These are phyloP conservation scores for Wickerhamomyces sydowiorum DNA, from an alignment of 805 yeast species.

Conservation along the genomic window DNA sequence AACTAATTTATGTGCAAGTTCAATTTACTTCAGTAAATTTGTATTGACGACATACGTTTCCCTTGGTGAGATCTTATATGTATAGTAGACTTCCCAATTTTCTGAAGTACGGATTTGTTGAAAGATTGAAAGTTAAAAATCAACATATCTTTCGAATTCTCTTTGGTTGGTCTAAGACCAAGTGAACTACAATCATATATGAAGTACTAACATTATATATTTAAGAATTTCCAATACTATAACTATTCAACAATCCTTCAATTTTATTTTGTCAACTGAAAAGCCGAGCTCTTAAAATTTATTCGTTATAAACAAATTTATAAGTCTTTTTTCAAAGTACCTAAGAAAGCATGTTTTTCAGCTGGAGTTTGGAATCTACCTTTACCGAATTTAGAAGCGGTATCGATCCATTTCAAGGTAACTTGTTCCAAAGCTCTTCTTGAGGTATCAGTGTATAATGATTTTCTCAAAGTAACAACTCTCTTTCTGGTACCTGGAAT, in stretches of 20 bases:
- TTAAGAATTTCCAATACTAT: not conserved
- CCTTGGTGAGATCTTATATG: too few relatives aligned
- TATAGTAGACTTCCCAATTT: too few relatives aligned
- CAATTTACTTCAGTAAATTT: too few relatives aligned
- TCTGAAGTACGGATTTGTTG: too few relatives aligned
- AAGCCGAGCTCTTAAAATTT: not conserved
- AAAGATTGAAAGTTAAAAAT: too few relatives aligned
- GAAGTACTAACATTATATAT: not conserved
- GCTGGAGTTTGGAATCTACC: slow-evolving; percentile 99
- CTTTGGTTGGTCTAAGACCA: not conserved
- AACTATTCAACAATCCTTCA: not conserved
- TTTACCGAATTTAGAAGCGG: slow-evolving; percentile 99
- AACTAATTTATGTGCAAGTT: too few relatives aligned
- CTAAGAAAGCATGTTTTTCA: slow-evolving; percentile 99
- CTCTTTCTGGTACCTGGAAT: slow-evolving; percentile 99
- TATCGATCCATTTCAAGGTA: slow-evolving; percentile 98
- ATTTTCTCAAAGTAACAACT: slow-evolving; percentile 97
- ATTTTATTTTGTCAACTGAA: not conserved
- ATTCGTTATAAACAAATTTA: slow-evolving; percentile 27
- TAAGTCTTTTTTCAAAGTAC: slow-evolving; percentile 98
- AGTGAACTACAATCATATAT: not conserved
- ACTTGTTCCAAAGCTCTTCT: slow-evolving; percentile 97
- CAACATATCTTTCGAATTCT: too few relatives aligned
- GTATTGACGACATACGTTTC: too few relatives aligned
- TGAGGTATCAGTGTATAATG: slow-evolving; percentile 94